Conservation (phyloP, 2,329 filamentous ascomycete species). For the Penicillium sp. region DNA sequence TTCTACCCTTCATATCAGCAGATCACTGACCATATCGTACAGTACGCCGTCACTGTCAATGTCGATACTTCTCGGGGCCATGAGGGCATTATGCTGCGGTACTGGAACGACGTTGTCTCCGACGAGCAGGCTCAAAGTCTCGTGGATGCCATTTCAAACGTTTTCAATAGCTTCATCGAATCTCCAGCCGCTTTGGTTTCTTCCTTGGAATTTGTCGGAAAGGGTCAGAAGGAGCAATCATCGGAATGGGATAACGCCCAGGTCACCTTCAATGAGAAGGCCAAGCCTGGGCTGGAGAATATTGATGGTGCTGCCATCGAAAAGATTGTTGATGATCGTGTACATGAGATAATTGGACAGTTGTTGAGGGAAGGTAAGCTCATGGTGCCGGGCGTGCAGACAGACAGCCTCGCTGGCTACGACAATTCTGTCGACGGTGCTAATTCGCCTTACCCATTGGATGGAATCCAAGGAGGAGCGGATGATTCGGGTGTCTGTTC, state of each 20-base stretch:
- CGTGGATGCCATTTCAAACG: constrained; percentile 30
- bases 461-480: constrained; percentile 13
- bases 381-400: constrained; percentile 19
- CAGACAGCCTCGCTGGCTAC: constrained; percentile 15
- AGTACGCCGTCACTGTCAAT: constrained; percentile 43
- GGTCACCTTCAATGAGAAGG: constrained; percentile 15
- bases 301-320: constrained; percentile 29
- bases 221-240: constrained; percentile 3
- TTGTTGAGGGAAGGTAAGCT: constrained; percentile 33
- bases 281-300: constrained; percentile 5
- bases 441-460: constrained; percentile 19
- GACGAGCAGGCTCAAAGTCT: constrained; percentile 33
- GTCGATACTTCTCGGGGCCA: constrained; percentile 37
- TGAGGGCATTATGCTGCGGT: constrained; percentile 40
- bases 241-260: constrained; percentile 17
- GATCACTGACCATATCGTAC: too few relatives aligned
- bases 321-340: constrained; percentile 35
- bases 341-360: constrained; percentile 34
- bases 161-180: constrained; percentile 35
- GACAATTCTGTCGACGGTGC: constrained; percentile 15
- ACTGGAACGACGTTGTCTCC: constrained; percentile 41
- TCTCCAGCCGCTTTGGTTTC: constrained; percentile 25
- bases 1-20: constrained; percentile 8
- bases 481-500: constrained; percentile 28
- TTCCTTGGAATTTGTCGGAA: constrained; percentile 17